Evolutionary conservation across 2,329 filamentous ascomycete genomes (phyloP).

Genomic region (Claviceps pazoutovae): DNA sequence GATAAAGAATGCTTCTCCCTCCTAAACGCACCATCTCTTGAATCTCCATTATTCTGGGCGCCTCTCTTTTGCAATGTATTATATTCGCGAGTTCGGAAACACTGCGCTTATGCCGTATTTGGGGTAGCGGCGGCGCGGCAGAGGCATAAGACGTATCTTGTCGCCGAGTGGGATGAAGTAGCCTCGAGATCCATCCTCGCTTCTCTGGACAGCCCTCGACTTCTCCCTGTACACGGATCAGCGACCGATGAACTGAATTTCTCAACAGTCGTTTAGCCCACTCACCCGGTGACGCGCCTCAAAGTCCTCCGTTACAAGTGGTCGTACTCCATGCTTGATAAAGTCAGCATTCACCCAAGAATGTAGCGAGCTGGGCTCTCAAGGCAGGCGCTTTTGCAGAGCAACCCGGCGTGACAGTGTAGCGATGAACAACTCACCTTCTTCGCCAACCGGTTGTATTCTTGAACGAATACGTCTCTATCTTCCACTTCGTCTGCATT

Average conservation of each 20-base stretch:
- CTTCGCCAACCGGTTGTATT: conserved; percentile 47
- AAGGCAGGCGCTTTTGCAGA: neutral
- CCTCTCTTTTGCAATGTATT: conserved; percentile 28
- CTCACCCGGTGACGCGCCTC: conserved; percentile 19
- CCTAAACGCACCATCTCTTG: conserved; percentile 47
- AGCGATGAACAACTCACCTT: conserved; percentile 26
- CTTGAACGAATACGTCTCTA: conserved; percentile 33
- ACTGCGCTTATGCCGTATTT: conserved; percentile 31
- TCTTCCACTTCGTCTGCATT: conserved; percentile 37
- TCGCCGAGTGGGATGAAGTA: conserved; percentile 16
- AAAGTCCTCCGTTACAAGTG: conserved; percentile 24
- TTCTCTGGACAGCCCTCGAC: conserved; percentile 14
- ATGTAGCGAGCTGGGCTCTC: neutral
- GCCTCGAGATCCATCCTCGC: conserved; percentile 24
- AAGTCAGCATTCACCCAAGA: neutral
- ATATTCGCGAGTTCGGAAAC: conserved; percentile 41
- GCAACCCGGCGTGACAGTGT: neutral
- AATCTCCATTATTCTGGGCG: conserved; percentile 35
- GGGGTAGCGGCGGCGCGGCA: conserved; percentile 3
- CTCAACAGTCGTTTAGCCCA: conserved; percentile 1
- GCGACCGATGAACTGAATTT: too few species aligned
- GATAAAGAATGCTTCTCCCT: conserved; percentile 46
- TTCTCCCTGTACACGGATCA: conserved; percentile 9
- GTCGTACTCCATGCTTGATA: conserved; percentile 37
- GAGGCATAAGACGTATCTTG: conserved; percentile 4